Evolutionary conservation across 2,329 filamentous ascomycete genomes (phyloP).

Genomic region (Pseudohalonectria lignicola): DNA sequence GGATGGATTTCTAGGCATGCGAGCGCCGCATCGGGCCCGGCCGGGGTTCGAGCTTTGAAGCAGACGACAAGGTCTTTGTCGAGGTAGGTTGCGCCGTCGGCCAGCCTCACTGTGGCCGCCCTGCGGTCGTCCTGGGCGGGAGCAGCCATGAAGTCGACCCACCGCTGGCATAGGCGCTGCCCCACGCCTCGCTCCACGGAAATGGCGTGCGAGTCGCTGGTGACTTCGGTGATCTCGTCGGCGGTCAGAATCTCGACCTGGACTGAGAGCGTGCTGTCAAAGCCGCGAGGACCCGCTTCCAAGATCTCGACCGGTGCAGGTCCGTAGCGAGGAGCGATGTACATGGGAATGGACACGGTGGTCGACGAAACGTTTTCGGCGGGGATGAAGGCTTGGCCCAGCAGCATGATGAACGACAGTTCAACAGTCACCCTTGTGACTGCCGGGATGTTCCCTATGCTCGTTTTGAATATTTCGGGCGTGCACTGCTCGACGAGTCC

Average conservation of each 20-base stretch:
- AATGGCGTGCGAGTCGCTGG: slow-evolving; percentile 11
- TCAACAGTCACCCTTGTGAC: slow-evolving; percentile 12
- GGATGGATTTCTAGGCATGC: not conserved
- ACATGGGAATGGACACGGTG: slow-evolving; percentile 13
- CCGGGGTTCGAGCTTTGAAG: not conserved
- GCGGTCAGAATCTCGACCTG: not conserved
- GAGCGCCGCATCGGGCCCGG: not conserved
- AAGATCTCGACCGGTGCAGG: slow-evolving; percentile 6
- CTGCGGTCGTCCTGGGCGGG: not conserved
- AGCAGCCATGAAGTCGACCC: not conserved
- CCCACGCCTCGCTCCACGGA: slow-evolving; percentile 5
- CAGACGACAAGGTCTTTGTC: not conserved
- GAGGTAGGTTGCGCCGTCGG: not conserved
- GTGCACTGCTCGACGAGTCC: slow-evolving; percentile 14
- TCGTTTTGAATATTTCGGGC: slow-evolving; percentile 15
- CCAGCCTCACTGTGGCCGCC: not conserved
- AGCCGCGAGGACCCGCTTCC: not conserved
- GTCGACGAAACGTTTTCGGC: slow-evolving; percentile 8
- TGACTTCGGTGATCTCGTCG: slow-evolving; percentile 4
- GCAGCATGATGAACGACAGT: slow-evolving; percentile 12
- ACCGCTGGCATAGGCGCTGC: not conserved
- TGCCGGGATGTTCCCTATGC: slow-evolving; percentile 13
- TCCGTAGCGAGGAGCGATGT: slow-evolving; percentile 15
- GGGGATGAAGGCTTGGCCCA: slow-evolving; percentile 12
- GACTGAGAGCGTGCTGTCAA: too few relatives aligned